Percentiles rank a stretch among this genome's conserved stretches.
phyloP scores from a whole-genome alignment of 768 basidiomycete species.

The Cytidiella melzeri region DNA sequence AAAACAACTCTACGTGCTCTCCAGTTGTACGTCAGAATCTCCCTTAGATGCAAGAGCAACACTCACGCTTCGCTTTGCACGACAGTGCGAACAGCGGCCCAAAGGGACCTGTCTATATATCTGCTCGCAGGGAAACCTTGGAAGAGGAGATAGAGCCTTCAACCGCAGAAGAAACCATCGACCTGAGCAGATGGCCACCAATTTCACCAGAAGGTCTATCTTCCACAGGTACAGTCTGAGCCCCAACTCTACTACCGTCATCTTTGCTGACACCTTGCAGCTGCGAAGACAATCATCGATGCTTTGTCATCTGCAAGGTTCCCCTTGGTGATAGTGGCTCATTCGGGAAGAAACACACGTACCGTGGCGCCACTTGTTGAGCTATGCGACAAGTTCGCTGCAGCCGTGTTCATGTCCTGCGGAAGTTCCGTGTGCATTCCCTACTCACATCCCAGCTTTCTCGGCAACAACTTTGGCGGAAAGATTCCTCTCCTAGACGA shows the following conservation, averaged over 20 bases:
- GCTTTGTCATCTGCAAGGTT: constrained; percentile 44
- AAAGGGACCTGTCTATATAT: constrained; percentile 68
- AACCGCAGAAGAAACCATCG: constrained; percentile 26
- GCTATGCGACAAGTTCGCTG: constrained; percentile 45
- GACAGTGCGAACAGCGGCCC: constrained; percentile 62
- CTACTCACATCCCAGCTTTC: constrained; percentile 46
- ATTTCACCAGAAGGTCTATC: constrained; percentile 46
- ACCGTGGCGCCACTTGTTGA: constrained; percentile 40
- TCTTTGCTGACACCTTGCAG: constrained; percentile 10
- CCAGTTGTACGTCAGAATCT: constrained; percentile 45
- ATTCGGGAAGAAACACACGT: constrained; percentile 48
- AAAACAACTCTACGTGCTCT: constrained; percentile 50
- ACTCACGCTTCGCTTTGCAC: background rate
- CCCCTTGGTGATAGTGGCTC: constrained; percentile 62
- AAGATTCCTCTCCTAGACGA: constrained; percentile 37
- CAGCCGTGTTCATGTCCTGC: constrained; percentile 49
- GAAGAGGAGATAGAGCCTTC: constrained; percentile 51
- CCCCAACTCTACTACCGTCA: background rate
- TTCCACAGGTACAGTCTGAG: constrained; percentile 22
- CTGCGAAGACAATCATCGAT: constrained; percentile 32
- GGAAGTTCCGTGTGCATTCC: constrained; percentile 49
- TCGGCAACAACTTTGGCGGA: constrained; percentile 48
- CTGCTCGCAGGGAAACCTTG: constrained; percentile 66
- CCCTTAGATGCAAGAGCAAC: background rate
- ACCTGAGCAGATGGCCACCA: constrained; percentile 42